Evolutionary conservation across 2,329 filamentous ascomycete genomes (phyloP), one percentile per base, ranked within the genome.

Genomic region (Pseudogymnoascus sp.): DNA sequence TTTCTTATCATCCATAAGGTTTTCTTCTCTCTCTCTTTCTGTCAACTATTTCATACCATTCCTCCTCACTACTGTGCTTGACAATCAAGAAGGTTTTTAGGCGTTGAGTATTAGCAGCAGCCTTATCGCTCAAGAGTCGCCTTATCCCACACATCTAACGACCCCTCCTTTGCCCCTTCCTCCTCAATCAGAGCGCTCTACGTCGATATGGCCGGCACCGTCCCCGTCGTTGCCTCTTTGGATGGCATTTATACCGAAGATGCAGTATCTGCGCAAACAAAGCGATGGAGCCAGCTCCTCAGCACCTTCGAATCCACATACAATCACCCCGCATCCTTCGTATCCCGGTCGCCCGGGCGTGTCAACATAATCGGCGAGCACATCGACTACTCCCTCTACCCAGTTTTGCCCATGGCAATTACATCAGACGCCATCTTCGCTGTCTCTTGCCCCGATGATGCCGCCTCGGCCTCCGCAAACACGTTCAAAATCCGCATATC

Each of bases 361-460:
- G 94, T 99, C 67, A 97, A 97, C 78, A 94, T 99, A 71, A 97
- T 99, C 72, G 94, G 94, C 74, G 94, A 99, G 81, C 94, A 99
- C 78, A 96, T 99, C 71, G 94, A 99, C 78, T 99, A 99, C 78
- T 96, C 91, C 11, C 84, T 99, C 17, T 99, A 97, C 79, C 87
- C 94, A 68, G 92, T 97, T 63, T 81, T 99, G 24, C 94, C 94
- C 60, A 97, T 97, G 85, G 94, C 93, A 65, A 92, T 97, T 67
- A 91, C 89, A 5, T 89, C 91, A 65, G 94, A 99, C 74, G 88
- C 92, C 62, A 82, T 99, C 63, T 83, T 99, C 70, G 94, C 93
- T 60, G 89, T 97, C 37, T 82, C 74, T 29, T 73, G 79, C 29
- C 71, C 74, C 26, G 70, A 76, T 33, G 77, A 78, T 40, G 72